These are phyloP conservation scores for Pelargonium citronellum DNA, from an alignment of 441 rosid genomes.

Conservation along the genomic window DNA sequence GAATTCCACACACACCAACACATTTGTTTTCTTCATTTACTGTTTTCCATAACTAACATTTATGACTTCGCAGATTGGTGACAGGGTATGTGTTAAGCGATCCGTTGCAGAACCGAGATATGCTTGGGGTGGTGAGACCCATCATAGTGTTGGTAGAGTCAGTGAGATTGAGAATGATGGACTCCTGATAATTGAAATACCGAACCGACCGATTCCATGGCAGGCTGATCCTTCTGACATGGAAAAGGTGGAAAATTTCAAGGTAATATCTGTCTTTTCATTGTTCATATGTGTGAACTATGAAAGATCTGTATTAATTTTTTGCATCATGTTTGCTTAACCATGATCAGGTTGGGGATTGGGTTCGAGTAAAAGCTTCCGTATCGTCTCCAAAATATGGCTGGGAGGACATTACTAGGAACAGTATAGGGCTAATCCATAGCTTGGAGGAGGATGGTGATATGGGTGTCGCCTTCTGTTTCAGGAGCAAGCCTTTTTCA, in stretches of 20 bases:
- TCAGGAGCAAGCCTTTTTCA: conserved; percentile 79
- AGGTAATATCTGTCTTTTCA: conserved; percentile 42
- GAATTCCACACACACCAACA: neutral
- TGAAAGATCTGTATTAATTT: neutral
- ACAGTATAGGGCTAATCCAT: conserved; percentile 82
- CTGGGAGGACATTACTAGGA: conserved; percentile 87
- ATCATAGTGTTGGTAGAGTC: conserved; percentile 93
- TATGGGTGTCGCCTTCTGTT: conserved; percentile 91
- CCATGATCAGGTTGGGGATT: conserved; percentile 77
- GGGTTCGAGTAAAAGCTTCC: conserved; percentile 93
- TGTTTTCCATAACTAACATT: conserved; percentile 1
- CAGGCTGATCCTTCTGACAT: conserved; percentile 99
- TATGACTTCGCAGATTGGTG: conserved; percentile 67
- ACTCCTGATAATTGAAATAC: conserved; percentile 84
- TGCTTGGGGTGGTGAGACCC: conserved; percentile 99
- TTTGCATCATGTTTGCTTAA: conserved; percentile 16
- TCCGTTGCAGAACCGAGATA: conserved; percentile 99
- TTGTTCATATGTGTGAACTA: neutral
- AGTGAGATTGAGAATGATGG: conserved; percentile 95
- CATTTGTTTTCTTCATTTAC: conserved; percentile 1
- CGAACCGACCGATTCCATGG: conserved; percentile 86
- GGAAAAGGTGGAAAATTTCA: conserved; percentile 95
- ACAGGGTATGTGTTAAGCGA: conserved; percentile 90
- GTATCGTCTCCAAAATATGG: conserved; percentile 96
- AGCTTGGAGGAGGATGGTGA: conserved; percentile 97